Percentiles rank a stretch among this genome's conserved stretches.
Evolutionary conservation across 1,284 basidiomycete genomes (phyloP).

Genomic region (Boletellus dicymbophilus): DNA sequence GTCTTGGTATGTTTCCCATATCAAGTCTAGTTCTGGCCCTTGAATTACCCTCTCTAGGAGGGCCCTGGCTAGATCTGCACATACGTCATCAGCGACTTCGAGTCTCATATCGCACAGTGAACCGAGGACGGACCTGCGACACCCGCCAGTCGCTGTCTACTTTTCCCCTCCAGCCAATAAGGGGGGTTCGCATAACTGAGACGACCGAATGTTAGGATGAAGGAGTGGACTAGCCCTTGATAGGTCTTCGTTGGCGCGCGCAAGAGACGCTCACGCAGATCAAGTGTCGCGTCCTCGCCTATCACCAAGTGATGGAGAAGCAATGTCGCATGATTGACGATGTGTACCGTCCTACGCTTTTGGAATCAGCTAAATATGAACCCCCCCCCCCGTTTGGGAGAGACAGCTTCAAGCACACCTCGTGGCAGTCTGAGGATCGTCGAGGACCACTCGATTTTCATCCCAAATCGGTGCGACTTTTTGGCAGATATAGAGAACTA

Average conservation of each 20-base stretch:
- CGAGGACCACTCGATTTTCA: constrained; percentile 49
- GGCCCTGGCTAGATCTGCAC: constrained; percentile 63
- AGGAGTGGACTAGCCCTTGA: constrained; percentile 73
- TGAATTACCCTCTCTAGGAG: constrained; percentile 74
- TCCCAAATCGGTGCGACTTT: constrained; percentile 65
- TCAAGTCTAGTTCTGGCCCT: constrained; percentile 71
- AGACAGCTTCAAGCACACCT: constrained; percentile 34
- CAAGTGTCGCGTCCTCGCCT: constrained; percentile 42
- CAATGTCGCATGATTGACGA: constrained; percentile 51
- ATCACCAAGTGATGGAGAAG: constrained; percentile 65
- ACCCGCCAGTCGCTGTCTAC: constrained; percentile 47
- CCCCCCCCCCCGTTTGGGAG: too few relatives aligned
- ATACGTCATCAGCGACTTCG: constrained; percentile 17
- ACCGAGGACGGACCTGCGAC: constrained; percentile 51
- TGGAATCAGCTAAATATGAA: constrained; percentile 6
- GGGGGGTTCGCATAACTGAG: constrained; percentile 73
- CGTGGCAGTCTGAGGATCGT: constrained; percentile 37
- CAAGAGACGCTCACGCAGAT: constrained; percentile 57
- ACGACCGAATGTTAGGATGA: constrained; percentile 74
- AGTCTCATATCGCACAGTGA: background rate
- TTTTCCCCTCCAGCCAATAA: constrained; percentile 51
- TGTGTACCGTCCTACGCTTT: constrained; percentile 46
- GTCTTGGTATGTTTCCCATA: constrained; percentile 68
- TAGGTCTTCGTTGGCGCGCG: constrained; percentile 53
- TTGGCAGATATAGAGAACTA: constrained; percentile 55